These are phyloP conservation scores for Tulasnella sp. DNA, from an alignment of 768 basidiomycete genomes.

Conservation along the genomic window DNA sequence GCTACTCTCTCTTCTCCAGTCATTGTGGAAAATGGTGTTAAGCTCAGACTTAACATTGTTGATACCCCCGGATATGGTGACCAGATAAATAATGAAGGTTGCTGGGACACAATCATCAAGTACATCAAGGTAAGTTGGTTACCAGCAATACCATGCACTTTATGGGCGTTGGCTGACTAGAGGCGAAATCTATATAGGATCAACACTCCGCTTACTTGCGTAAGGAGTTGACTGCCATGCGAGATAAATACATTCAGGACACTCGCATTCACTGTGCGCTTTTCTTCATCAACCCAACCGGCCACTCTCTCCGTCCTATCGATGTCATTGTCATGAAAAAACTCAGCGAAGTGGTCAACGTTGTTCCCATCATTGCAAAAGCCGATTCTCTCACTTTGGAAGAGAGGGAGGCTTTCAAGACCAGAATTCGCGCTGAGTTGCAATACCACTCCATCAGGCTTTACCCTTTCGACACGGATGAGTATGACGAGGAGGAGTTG, in stretches of 20 bases:
- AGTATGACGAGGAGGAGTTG: constrained; percentile 85
- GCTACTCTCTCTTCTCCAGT: constrained; percentile 35
- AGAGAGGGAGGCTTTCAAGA: constrained; percentile 87
- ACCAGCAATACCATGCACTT: not conserved
- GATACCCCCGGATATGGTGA: constrained; percentile 98
- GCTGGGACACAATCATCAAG: constrained; percentile 99
- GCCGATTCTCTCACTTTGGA: constrained; percentile 86
- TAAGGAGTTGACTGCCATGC: constrained; percentile 97
- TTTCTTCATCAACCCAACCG: constrained; percentile 99
- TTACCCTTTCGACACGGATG: constrained; percentile 95
- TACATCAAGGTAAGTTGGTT: constrained; percentile 58
- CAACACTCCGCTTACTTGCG: constrained; percentile 97
- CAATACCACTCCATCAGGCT: constrained; percentile 83
- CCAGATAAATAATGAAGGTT: constrained; percentile 97
- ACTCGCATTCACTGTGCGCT: constrained; percentile 97
- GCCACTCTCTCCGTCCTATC: constrained; percentile 88
- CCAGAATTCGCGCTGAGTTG: constrained; percentile 90
- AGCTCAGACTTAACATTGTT: constrained; percentile 89
- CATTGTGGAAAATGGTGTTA: constrained; percentile 92
- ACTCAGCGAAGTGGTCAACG: constrained; percentile 95
- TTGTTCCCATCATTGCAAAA: constrained; percentile 99
- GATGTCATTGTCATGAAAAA: constrained; percentile 99
- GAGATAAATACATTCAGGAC: constrained; percentile 96
- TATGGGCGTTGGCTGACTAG: not conserved
- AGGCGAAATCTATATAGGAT: constrained; percentile 36